Percentiles rank a stretch among this genome's conserved stretches.
These are phyloP conservation scores for Aspergillus carlsbadensis DNA, from an alignment of 495 filamentous ascomycete genomes.

Conservation along the genomic window DNA sequence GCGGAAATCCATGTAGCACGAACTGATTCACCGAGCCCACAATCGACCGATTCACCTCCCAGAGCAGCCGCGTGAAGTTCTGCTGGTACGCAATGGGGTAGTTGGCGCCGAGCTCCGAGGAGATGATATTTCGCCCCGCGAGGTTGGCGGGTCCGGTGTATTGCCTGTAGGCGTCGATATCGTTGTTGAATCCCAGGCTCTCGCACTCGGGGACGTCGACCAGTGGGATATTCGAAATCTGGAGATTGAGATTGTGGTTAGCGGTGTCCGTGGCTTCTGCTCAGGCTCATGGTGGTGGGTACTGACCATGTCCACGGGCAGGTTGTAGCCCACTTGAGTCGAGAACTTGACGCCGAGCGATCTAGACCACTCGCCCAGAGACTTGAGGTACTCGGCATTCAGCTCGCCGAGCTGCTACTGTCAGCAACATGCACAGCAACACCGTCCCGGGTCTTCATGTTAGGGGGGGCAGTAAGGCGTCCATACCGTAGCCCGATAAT, in stretches of 20 bases:
- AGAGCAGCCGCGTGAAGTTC: background rate
- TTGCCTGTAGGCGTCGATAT: slow-evolving; percentile 7
- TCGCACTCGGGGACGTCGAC: slow-evolving; percentile 9
- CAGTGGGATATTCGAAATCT: slow-evolving; percentile 1
- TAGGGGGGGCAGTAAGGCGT: too few relatives aligned
- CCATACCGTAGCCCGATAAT: slow-evolving; percentile 18
- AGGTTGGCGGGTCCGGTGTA: slow-evolving; percentile 3
- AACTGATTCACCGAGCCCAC: background rate
- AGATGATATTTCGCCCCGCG: slow-evolving; percentile 1
- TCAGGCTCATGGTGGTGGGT: too few relatives aligned
- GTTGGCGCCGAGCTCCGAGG: background rate
- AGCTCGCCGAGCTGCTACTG: too few relatives aligned
- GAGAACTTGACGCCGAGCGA: background rate
- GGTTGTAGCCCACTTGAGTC: slow-evolving; percentile 5
- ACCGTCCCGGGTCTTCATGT: too few relatives aligned
- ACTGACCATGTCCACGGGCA: slow-evolving; percentile 2
- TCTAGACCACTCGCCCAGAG: background rate
- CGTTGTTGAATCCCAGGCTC: slow-evolving; percentile 1
- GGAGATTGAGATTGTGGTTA: too few relatives aligned
- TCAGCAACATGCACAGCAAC: too few relatives aligned
- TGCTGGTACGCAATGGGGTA: background rate
- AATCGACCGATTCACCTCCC: background rate
- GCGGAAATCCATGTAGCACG: background rate
- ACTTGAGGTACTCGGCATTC: too few relatives aligned
- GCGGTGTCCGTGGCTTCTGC: too few relatives aligned